phyloP scores from a whole-genome alignment of 179 eudicot genomes.

The Sideroxylon spinosum region DNA sequence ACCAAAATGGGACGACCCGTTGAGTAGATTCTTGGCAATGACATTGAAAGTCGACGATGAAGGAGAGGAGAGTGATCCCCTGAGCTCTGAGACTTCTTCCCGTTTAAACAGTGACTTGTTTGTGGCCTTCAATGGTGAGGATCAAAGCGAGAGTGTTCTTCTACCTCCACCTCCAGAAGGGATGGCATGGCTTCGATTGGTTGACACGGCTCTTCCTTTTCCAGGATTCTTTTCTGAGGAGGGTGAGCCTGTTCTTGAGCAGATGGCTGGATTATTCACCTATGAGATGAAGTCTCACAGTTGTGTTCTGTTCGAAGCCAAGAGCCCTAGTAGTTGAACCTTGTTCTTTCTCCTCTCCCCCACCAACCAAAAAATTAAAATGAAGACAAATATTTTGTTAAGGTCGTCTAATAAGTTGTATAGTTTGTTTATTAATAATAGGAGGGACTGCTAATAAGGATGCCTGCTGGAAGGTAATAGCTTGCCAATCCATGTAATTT shows the following conservation, averaged over 20 bases:
- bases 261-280: conserved; percentile 32
- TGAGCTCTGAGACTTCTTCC: conserved; percentile 19
- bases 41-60: conserved; percentile 46
- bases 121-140: conserved; percentile 60
- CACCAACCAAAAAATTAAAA: not conserved
- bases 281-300: conserved; percentile 81
- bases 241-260: conserved; percentile 59
- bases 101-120: conserved; percentile 48
- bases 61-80: conserved; percentile 2
- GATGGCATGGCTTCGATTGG: conserved; percentile 66
- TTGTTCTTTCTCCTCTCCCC: not conserved
- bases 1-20: conserved; percentile 79
- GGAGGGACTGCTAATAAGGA: conserved; percentile 14
- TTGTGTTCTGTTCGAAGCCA: conserved; percentile 72
- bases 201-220: conserved; percentile 77
- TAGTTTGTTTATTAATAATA: not conserved
- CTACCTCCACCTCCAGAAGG: conserved; percentile 53
- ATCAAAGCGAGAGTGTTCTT: conserved; percentile 37
- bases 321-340: conserved; percentile 12
- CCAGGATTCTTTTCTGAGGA: conserved; percentile 70
- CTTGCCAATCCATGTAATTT: not conserved
- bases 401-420: not conserved
- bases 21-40: conserved; percentile 69
- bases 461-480: not conserved
- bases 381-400: not conserved